Percentiles rank a stretch among this genome's conserved stretches.
Conservation (phyloP, 2,329 filamentous ascomycete species). For the Tolypocladium guangdongense region DNA sequence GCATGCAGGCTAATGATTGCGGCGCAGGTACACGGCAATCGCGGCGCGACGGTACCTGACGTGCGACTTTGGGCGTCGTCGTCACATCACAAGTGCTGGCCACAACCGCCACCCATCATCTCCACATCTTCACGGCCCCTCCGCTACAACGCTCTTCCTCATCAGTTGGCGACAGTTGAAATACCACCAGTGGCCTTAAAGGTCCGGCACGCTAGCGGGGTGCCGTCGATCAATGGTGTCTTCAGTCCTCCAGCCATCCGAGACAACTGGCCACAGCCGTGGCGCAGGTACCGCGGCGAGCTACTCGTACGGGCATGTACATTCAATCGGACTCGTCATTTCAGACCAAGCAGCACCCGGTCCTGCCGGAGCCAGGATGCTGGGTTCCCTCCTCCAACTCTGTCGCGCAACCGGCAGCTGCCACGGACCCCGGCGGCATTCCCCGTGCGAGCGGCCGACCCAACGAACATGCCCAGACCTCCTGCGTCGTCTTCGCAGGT, state of each 20-base stretch:
- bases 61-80: neutral
- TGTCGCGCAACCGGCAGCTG: slow-evolving; percentile 8
- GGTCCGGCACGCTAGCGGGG: neutral
- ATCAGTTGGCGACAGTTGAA: neutral
- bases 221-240: neutral
- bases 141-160: neutral
- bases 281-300: neutral
- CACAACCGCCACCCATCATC: neutral
- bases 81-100: neutral
- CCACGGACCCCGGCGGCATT: slow-evolving; percentile 5
- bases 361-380: neutral
- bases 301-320: too few relatives aligned
- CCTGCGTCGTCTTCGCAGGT: neutral
- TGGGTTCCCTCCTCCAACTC: neutral
- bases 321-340: neutral
- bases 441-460: neutral
- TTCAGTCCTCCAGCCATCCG: neutral
- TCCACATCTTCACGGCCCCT: neutral
- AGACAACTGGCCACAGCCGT: neutral
- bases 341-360: neutral
- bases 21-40: neutral
- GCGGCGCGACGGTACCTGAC: neutral
- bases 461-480: neutral
- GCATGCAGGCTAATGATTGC: neutral
- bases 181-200: neutral